A percentile compares a stretch with the other conserved stretches of the same genome.
phyloP scores from a whole-genome alignment of 495 filamentous ascomycete genomes.

The Trypethelium eluteriae region DNA sequence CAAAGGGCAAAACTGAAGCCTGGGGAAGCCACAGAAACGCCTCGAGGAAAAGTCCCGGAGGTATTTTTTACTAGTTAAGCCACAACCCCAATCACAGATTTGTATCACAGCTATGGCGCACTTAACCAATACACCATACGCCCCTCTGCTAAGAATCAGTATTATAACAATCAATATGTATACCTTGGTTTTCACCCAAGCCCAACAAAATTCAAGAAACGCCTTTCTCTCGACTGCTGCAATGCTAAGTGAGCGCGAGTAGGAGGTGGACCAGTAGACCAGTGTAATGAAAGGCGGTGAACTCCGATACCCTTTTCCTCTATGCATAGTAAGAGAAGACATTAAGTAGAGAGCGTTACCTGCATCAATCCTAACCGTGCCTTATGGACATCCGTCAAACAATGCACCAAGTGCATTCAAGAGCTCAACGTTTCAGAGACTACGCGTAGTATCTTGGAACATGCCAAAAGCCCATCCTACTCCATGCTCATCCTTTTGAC shows the following conservation, averaged over 20 bases:
- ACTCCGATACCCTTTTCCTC: neutral
- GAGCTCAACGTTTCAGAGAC: neutral
- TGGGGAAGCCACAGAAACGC: neutral
- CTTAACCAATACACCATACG: neutral
- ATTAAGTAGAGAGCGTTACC: neutral
- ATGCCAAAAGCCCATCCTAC: neutral
- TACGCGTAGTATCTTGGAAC: neutral
- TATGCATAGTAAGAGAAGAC: neutral
- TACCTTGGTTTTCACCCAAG: neutral
- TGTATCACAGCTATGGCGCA: neutral
- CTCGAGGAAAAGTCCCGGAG: no score
- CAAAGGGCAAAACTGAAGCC: neutral
- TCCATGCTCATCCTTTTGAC: constrained; percentile 35
- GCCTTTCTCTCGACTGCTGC: no score
- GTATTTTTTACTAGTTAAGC: neutral
- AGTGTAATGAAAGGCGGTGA: no score
- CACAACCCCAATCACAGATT: neutral
- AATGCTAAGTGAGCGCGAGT: no score
- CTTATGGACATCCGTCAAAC: neutral
- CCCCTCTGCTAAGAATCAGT: neutral
- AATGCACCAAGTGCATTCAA: neutral
- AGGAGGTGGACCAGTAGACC: no score
- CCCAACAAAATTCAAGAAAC: no score
- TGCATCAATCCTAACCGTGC: neutral
- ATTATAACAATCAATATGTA: neutral